phyloP scores from a whole-genome alignment of 306 rosid genomes.

The Aeschynomene evenia region DNA sequence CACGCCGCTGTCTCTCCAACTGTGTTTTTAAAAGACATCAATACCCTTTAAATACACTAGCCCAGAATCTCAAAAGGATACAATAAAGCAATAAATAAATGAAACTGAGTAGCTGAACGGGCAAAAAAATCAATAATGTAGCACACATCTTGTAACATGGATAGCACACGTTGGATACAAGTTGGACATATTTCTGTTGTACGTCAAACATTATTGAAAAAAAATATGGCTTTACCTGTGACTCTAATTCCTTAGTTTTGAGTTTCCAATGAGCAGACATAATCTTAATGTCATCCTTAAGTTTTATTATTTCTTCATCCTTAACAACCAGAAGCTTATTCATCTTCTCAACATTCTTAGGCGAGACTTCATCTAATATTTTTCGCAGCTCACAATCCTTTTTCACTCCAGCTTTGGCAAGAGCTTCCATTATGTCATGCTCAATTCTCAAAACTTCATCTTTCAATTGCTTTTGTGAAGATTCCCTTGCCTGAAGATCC shows the following conservation, averaged over 20 bases:
- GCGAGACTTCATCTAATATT: slow-evolving; percentile 79
- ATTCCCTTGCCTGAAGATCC: slow-evolving; percentile 82
- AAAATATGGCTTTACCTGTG: slow-evolving; percentile 60
- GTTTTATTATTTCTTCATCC: slow-evolving; percentile 72
- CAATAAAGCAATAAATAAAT: not conserved
- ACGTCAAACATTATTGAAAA: too few relatives aligned
- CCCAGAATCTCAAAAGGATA: not conserved
- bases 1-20: slow-evolving; percentile 93
- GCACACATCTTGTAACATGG: too few relatives aligned
- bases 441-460: slow-evolving; percentile 84
- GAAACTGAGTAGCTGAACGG: not conserved
- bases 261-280: slow-evolving; percentile 89
- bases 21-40: slow-evolving; percentile 40
- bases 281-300: slow-evolving; percentile 79
- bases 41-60: slow-evolving; percentile 20
- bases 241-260: slow-evolving; percentile 89
- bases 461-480: slow-evolving; percentile 85
- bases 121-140: too few relatives aligned
- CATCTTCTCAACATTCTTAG: slow-evolving; percentile 77
- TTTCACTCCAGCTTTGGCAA: slow-evolving; percentile 58
- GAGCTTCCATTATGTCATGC: slow-evolving; percentile 75
- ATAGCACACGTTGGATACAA: too few relatives aligned
- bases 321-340: slow-evolving; percentile 63
- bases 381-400: slow-evolving; percentile 77
- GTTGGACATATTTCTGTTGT: too few relatives aligned